A percentile compares a stretch with the other conserved stretches of the same genome.
Conservation (phyloP, 2,329 filamentous ascomycete genomes). For the Aspergillus felis region DNA sequence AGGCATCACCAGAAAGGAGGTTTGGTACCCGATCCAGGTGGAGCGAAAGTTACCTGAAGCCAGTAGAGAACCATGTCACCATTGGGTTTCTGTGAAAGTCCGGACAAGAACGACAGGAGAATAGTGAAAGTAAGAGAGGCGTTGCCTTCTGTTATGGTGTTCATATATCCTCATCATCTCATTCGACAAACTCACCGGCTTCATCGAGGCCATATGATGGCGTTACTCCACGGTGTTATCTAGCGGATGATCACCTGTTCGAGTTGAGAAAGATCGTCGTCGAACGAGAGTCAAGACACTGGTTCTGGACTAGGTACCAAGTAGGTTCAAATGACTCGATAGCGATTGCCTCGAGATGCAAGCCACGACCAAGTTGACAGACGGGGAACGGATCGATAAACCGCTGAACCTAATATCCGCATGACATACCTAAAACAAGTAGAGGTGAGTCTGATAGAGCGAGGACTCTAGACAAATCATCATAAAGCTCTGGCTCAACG, state of each 20-base stretch:
- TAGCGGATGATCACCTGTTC: not conserved
- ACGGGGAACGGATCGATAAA: constrained; percentile 30
- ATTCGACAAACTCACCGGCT: not conserved
- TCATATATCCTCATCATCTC: not conserved
- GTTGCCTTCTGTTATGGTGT: not conserved
- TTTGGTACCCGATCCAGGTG: constrained; percentile 6
- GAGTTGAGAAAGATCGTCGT: not conserved
- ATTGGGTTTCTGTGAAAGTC: not conserved
- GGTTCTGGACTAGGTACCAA: not conserved
- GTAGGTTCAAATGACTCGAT: not conserved
- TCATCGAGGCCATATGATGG: not conserved
- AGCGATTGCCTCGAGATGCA: constrained; percentile 1
- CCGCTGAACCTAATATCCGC: constrained; percentile 31
- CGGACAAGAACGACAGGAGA: not conserved
- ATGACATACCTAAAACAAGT: constrained; percentile 24
- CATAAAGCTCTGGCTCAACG: constrained; percentile 8
- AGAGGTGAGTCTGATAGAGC: not conserved
- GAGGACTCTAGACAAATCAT: constrained; percentile 6
- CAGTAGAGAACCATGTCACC: not conserved
- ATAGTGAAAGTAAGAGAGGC: not conserved
- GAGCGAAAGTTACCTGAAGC: not conserved
- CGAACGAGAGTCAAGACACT: not conserved
- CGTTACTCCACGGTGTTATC: not conserved
- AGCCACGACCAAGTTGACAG: constrained; percentile 18
- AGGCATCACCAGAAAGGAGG: not conserved